Evolutionary conservation across 1,139 yeast species (phyloP).

Genomic region (Geotrichum restrictum): DNA sequence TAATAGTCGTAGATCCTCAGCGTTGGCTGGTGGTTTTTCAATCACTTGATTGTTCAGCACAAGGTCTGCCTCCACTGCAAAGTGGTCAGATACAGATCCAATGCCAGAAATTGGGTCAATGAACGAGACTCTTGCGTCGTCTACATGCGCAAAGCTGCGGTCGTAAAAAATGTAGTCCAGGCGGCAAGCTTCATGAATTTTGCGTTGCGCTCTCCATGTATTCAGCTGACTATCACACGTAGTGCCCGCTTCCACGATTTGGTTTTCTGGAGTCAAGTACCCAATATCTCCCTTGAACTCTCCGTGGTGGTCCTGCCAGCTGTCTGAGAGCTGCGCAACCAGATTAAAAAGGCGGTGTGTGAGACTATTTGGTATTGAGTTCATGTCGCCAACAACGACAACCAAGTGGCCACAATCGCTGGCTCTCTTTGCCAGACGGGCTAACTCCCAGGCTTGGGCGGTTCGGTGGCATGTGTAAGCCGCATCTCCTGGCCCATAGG

Average conservation of each 20-base stretch:
- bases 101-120: constrained; percentile 60
- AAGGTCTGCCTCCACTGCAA: constrained; percentile 67
- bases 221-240: constrained; percentile 87
- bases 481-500: constrained; percentile 86
- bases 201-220: constrained; percentile 73
- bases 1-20: constrained; percentile 33
- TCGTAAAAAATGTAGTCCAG: constrained; percentile 86
- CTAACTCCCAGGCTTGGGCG: constrained; percentile 94
- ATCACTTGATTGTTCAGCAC: constrained; percentile 34
- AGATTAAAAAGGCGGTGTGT: constrained; percentile 71
- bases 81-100: constrained; percentile 86
- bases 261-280: constrained; percentile 58
- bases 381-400: constrained; percentile 87
- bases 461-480: constrained; percentile 87
- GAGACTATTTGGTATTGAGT: constrained; percentile 80
- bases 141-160: constrained; percentile 48
- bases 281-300: constrained; percentile 38
- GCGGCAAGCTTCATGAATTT: constrained; percentile 72
- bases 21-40: constrained; percentile 12
- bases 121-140: constrained; percentile 64
- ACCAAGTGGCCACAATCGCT: constrained; percentile 76
- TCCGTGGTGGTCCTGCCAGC: constrained; percentile 74
- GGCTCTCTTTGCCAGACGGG: constrained; percentile 60
- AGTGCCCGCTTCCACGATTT: constrained; percentile 67
- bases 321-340: constrained; percentile 69